Evolutionary conservation across 1,284 basidiomycete genomes (phyloP), one percentile per base, ranked within the genome.

Genomic region (Athelia sp.): DNA sequence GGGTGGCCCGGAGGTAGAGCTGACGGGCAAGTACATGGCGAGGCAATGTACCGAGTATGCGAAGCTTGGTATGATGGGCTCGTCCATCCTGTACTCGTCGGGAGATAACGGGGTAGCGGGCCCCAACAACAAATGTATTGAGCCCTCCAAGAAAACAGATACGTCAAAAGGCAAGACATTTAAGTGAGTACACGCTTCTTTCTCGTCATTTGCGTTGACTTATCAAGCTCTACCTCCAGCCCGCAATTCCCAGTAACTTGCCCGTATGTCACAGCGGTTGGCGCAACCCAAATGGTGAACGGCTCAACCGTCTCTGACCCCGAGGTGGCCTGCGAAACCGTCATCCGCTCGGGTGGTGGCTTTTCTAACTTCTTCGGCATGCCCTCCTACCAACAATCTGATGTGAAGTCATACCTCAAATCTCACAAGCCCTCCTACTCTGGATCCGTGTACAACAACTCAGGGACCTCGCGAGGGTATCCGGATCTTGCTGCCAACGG

Each of bases 1-100:
- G 55, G 65, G 65, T 36, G 72, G 69, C 51, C 68, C 74, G 45
- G 79, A 82, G 60, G 68, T 68, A 2, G 69, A 71, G 36, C 63
- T 76, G n/a, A 72, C 75, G 0, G 50, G 65, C 3, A 59, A 60
- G 17, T 81, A 75, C 60, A 70, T 75, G 22, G 63, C 66, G 43
- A 66, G 79, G 34, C 81, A 82, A 58, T 82, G 81, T 55, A 58
- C 59, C 15, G 81, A 83, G 56, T 83, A 84, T 56, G 82, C 36
- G 6, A 75, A 76, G 56, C 62, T 78, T 34, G 71, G 71, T 21
- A 56, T 75, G 11, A 64, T 70, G 64, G 74, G 73, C 36, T 49
- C 58, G 21, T 72, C 73, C 1, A 43, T 75, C 23, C 50, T 75
- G 9, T 73, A 64, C 56, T 63, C 68, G 17, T 71, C 70, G 6